Base-by-base conservation (phyloP, 2,329 filamentous ascomycete genomes). In the Ceratocystis harringtonii region DNA sequence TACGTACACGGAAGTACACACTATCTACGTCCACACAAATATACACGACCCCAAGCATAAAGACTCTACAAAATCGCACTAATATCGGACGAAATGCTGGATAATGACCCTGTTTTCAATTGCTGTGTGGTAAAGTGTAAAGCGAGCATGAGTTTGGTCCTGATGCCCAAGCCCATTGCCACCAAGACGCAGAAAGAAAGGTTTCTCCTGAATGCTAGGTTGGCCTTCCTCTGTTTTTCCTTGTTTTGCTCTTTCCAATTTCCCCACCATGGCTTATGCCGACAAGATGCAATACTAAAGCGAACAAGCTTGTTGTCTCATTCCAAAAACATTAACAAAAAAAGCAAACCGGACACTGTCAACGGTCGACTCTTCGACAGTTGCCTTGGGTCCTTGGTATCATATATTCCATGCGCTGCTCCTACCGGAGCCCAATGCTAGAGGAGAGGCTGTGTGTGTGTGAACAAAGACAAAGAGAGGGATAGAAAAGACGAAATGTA, bases 301-400 rank as follows among this genome's bases (percentile, higher is more conserved):
- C 22, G 48, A 50, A 50, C n/a, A 12, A 50, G n/a, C 36, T 41
- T 41, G 10, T 22, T 50, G 17, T 50, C n/a, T 25, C 48, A 25
- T 50, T 50, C 48, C n/a, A 44, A 61, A 61, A 22, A 61, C 7
- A n/a, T 4, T 8, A 44, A 7, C 60, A 62, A 62, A 58, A 55
- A 64, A 64, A 64, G 61, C 61, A 64, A 64, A 44, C 63, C 63
- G 63, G 52, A 64, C 63, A 60, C 48, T 60, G 63, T 64, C 63
- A 25, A 64, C 63, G 63, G 63, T 28, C 36, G 58, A 64, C 36
- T 60, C 19, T 36, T 44, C 41, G 36, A 48, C 25, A 48, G 48
- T 60, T 64, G 25, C 17, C 52, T 64, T 64, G 52, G 57, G 50
- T 60, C 32, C 30, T 64, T 64, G 63, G 63, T 64, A 64, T 64